Percentiles rank a stretch among this genome's conserved stretches.
Conservation (phyloP, 2,329 filamentous ascomycete species). For the Uncinocarpus reesii region DNA sequence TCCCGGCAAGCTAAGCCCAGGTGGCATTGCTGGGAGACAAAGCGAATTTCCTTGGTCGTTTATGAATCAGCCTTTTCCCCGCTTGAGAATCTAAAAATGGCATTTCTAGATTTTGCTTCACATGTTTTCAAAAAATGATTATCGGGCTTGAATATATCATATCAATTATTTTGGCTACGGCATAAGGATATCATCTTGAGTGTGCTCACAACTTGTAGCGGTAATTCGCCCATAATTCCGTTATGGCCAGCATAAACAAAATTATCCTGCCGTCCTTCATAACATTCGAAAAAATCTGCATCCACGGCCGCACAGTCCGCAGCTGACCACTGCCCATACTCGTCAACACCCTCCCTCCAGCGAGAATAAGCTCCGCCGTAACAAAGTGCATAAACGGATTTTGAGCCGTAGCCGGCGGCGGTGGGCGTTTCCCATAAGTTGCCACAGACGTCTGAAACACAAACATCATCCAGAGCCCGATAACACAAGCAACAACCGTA, state of each 20-base stretch:
- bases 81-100: too few relatives aligned
- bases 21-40: too few relatives aligned
- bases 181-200: background rate
- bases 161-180: too few relatives aligned
- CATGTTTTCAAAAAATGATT: too few relatives aligned
- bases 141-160: too few relatives aligned
- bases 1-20: too few relatives aligned
- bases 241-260: slow-evolving; percentile 36
- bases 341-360: slow-evolving; percentile 28
- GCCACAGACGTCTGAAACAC: slow-evolving; percentile 28
- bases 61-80: too few relatives aligned
- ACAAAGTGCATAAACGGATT: slow-evolving; percentile 39
- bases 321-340: slow-evolving; percentile 22
- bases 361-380: slow-evolving; percentile 38
- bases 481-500: slow-evolving; percentile 46
- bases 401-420: slow-evolving; percentile 36
- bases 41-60: too few relatives aligned
- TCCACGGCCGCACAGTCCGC: slow-evolving; percentile 22
- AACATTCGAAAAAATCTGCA: slow-evolving; percentile 33
- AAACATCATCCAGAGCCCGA: slow-evolving; percentile 45
- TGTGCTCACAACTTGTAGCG: background rate
- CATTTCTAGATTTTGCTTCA: too few relatives aligned
- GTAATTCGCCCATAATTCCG: background rate
- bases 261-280: slow-evolving; percentile 37
- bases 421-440: slow-evolving; percentile 23